phyloP scores from a whole-genome alignment of 106 monocot genomes.

The Vanilla planifolia region DNA sequence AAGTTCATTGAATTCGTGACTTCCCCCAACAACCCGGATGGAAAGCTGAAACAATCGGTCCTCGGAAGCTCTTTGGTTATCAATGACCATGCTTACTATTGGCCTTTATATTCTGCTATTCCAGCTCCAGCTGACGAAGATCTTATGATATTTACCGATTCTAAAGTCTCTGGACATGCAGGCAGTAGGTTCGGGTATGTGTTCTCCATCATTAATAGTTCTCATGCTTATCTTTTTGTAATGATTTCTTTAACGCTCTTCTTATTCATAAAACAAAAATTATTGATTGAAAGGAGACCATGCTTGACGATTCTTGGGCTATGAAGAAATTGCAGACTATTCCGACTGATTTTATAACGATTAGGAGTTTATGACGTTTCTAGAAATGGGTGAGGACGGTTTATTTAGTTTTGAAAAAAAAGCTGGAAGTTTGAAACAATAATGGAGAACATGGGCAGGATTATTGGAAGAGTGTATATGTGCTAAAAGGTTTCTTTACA shows the following conservation, averaged over 20 bases:
- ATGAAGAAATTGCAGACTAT: no score
- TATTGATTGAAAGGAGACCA: background rate
- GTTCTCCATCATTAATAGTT: background rate
- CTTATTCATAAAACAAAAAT: no score
- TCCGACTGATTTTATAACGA: no score
- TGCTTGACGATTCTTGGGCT: no score
- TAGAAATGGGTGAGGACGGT: no score
- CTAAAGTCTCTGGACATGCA: constrained; percentile 76
- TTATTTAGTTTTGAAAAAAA: no score
- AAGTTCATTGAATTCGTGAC: constrained; percentile 82
- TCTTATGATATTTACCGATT: constrained; percentile 64
- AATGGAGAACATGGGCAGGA: no score
- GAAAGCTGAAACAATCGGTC: constrained; percentile 21
- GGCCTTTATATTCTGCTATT: constrained; percentile 75
- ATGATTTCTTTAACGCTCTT: background rate
- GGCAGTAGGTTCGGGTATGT: constrained; percentile 68
- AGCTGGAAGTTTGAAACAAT: no score
- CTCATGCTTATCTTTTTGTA: background rate
- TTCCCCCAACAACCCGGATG: constrained; percentile 80
- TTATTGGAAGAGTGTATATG: no score
- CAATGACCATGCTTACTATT: constrained; percentile 71
- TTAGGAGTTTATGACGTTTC: no score
- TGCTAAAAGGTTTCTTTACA: no score
- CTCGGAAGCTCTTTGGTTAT: constrained; percentile 45
- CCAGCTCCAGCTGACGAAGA: constrained; percentile 54